Base-by-base conservation (phyloP, 345 rosid species). In the Dovyalis caffra region DNA sequence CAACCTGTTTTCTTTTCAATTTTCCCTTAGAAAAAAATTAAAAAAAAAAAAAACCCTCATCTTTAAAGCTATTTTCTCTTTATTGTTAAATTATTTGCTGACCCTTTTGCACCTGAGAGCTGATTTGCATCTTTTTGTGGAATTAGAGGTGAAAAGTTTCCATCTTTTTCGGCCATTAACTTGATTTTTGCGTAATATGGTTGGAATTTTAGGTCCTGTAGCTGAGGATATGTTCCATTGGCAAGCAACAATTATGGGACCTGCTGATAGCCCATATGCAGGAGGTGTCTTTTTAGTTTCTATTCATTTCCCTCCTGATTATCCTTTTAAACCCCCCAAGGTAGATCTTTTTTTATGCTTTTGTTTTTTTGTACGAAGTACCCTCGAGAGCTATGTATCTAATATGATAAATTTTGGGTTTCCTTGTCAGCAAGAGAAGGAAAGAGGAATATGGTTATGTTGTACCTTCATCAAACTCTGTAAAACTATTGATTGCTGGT, bases 181-280 rank as follows among this genome's bases (percentile, higher is more conserved):
- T 56, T 70, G 18, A 28, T 62, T 28, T 62, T 62, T 28, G n/a
- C 18, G 5, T 51, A 8, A 8, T 72, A 10, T 40, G 66, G 57
- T 9, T 62, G 47, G 6, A 11, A 25, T 62, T 62, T 25, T 25
- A 85, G 83, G 85, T 51, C 85, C 87, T 28, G 87, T 79, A 1
- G 87, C 80, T 14, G 87, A 85, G 40, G 87, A 84, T 61, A 84
- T 84, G 85, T 81, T 83, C 57, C 83, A 83, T 51, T 83, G 85
- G 83, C 85, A 83, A 77, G 86, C 86, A 25, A 83, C 86, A 1
- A 83, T 83, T 31, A 84, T 84, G 87, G 87, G 87, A 11, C 87
- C 87, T 10, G 21, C 80, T 45, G 87, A 84, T 70, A 81, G 87
- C 70, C 87, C 87, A 0, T 84, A 81, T 35, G 71, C 84, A 0